Evolutionary conservation across 1,284 basidiomycete genomes (phyloP), one percentile per base, ranked within the genome.

Genomic region (Rhodotorula sp.): DNA sequence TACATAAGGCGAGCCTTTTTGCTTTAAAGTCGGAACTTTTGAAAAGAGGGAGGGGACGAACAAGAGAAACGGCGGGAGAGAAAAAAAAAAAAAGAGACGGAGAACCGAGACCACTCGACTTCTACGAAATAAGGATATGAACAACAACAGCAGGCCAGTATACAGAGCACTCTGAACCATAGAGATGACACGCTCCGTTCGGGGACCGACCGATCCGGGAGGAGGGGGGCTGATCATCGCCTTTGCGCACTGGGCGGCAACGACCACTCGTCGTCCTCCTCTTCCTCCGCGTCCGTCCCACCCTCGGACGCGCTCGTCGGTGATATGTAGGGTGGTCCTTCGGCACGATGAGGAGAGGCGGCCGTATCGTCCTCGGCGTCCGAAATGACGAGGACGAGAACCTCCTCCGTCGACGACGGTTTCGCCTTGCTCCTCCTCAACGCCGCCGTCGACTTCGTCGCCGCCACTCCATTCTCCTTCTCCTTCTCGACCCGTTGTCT

Each of bases 241-340:
- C 70, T 20, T 51, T 74, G 73, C 21, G 47, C 73, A 20, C 62
- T 65, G 6, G 66, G 70, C 31, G 75, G 75, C 68, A 76, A 68
- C 16, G 57, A 72, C 66, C 72, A 76, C 16, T 74, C 69, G 29
- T 74, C 75, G 58, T 72, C 54, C 58, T 67, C 69, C 5, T 71
- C 67, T 4, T 43, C 62, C 15, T 34, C 51, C 18, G 31, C 26
- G 5, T n/a, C 47, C 4, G 43, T 34, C 21, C 46, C 63, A 8
- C 43, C 43, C 23, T 62, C 64, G 26, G 29, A 49, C 34, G n/a
- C 18, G 43, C 26, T 64, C 59, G 26, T 14, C 48, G 2, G 39
- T 1, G 10, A 43, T 12, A 10, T 12, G 39, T 12, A 43, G 39
- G 39, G 1, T 10, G 39, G 39, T 43, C 12, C 39, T 10, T 7